Evolutionary conservation across 352 stramenopile genomes (phyloP).

Genomic region (Thraustochytrium sp.): DNA sequence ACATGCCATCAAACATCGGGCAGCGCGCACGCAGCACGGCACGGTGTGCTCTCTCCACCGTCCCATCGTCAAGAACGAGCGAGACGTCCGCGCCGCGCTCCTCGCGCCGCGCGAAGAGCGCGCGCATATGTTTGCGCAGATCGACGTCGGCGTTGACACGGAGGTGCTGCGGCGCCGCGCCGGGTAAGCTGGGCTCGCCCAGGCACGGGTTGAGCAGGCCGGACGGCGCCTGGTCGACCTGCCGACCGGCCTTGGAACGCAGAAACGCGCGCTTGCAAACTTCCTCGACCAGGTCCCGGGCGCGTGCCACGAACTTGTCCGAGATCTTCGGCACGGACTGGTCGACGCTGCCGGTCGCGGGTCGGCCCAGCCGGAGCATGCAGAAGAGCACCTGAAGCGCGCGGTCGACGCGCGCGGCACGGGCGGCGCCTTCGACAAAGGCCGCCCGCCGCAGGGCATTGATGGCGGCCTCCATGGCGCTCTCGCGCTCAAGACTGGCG

Average conservation of each 20-base stretch:
- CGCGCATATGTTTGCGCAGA: not conserved
- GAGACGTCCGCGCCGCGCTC: not conserved
- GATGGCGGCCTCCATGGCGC: not conserved
- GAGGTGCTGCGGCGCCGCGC: not conserved
- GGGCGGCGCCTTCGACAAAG: not conserved
- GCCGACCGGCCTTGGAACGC: too few relatives aligned
- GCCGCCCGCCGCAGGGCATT: not conserved
- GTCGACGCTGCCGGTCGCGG: too few relatives aligned
- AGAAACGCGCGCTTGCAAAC: too few relatives aligned
- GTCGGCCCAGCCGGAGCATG: too few relatives aligned
- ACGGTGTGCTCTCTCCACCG: not conserved
- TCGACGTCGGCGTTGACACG: not conserved
- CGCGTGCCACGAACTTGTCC: too few relatives aligned
- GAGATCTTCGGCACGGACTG: too few relatives aligned
- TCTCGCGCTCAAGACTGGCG: not conserved
- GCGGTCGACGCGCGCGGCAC: not conserved
- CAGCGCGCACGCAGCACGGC: not conserved
- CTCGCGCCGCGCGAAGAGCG: not conserved
- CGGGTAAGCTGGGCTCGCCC: too few relatives aligned
- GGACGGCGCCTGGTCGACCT: too few relatives aligned
- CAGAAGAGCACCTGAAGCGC: not conserved
- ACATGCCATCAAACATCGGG: conserved; percentile 4
- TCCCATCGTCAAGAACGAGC: not conserved
- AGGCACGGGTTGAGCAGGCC: too few relatives aligned
- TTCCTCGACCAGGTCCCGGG: too few relatives aligned